A percentile compares a stretch with the other conserved stretches of the same genome.
Evolutionary conservation across 2,329 filamentous ascomycete species (phyloP).

Genomic region (Penicillium sumatraense): DNA sequence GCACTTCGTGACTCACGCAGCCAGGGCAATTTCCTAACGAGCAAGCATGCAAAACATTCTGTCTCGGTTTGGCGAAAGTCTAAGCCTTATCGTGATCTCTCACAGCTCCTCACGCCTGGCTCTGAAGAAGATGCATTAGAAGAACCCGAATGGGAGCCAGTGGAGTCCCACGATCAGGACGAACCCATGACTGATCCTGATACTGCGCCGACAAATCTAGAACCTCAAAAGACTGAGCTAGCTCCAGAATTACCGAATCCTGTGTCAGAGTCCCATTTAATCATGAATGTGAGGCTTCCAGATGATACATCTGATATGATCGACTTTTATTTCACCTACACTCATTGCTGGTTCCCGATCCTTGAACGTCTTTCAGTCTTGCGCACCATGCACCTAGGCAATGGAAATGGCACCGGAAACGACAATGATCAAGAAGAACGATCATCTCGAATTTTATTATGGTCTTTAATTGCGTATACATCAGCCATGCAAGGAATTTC

Average conservation of each 20-base stretch:
- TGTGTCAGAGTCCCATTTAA: neutral
- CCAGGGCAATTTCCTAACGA: constrained; percentile 16
- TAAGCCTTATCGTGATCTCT: constrained; percentile 12
- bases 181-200: constrained; percentile 4
- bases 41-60: constrained; percentile 11
- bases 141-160: constrained; percentile 12
- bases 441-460: constrained; percentile 41
- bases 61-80: constrained; percentile 17
- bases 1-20: constrained; percentile 11
- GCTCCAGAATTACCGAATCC: neutral
- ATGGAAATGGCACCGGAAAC: constrained; percentile 16
- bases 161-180: constrained; percentile 8
- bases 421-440: neutral
- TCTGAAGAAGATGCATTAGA: constrained; percentile 6
- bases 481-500: neutral
- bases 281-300: constrained; percentile 8
- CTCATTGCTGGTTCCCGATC: constrained; percentile 74
- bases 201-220: neutral
- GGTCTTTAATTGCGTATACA: constrained; percentile 55
- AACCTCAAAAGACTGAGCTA: neutral
- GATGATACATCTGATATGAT: constrained; percentile 51
- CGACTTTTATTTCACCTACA: constrained; percentile 72
- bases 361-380: constrained; percentile 66
- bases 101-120: constrained; percentile 10
- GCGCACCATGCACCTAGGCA: constrained; percentile 49